Base-by-base conservation (phyloP, 2,329 filamentous ascomycete species). In the Alternaria arbusti region DNA sequence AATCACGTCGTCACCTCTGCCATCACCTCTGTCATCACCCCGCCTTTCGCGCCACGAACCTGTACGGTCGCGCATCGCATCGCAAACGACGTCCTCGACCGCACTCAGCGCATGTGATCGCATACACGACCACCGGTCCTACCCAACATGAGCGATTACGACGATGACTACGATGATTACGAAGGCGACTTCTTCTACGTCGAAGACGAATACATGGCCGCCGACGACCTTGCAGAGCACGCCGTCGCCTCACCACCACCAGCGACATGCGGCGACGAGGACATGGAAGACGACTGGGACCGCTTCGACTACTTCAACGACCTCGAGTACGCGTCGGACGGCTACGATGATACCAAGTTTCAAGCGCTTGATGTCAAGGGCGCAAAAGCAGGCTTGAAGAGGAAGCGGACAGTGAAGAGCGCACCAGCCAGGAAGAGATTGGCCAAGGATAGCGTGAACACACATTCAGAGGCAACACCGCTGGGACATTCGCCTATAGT, bases 221-320 rank as follows among this genome's bases (percentile, higher is more conserved):
- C 84, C 78, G 84, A 85, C 65, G 84, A 85, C 63, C 81, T 85
- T 13, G 84, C 83, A 58, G 83, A 85, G 67, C 81, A 81, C 36
- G 81, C 81, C 44, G 74, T 85, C 6, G 73, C 82, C 25, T 83
- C 82, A 13, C 83, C 83, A 22, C 74, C 78, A 15, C 79, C 76
- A 7, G 72, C 70, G 10, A 64, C 70, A 5, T 75, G 74, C 63
- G 67, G 64, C 25, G 77, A 75, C 65, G 70, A 79, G 17, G 78
- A 80, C 52, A 64, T 55, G 50, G 58, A 70, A 25, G 73, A 76
- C 45, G 81, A 84, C n/a, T 84, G 80, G 75, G 83, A 85, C 64
- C 73, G 80, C 47, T 85, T 80, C 69, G 81, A 81, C 20, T 85
- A 84, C 71, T 84, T 77, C 75, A 80, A 81, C 59, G 84, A 85